These are phyloP conservation scores for Microcyclosporella mali DNA, from an alignment of 2,329 filamentous ascomycete genomes.

Conservation along the genomic window DNA sequence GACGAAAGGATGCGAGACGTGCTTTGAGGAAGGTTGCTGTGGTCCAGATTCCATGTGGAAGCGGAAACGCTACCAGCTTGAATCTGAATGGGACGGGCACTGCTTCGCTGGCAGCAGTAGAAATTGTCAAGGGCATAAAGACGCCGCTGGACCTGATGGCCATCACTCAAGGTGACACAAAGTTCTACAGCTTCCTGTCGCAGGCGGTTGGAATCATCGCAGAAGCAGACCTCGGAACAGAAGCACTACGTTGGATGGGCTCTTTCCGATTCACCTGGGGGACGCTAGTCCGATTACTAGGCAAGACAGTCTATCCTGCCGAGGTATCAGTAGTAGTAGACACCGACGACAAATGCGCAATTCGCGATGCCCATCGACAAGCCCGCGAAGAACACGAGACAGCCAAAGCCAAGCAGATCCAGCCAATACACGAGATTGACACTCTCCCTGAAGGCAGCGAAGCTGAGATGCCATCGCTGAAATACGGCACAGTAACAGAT, in stretches of 20 bases:
- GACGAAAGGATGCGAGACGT: slow-evolving; percentile 64
- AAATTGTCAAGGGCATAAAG: slow-evolving; percentile 79
- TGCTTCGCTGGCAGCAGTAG: slow-evolving; percentile 69
- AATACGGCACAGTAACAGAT: slow-evolving; percentile 74
- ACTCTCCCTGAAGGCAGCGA: slow-evolving; percentile 14
- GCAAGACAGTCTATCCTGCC: slow-evolving; percentile 76
- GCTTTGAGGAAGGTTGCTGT: slow-evolving; percentile 75
- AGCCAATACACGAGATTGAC: slow-evolving; percentile 11
- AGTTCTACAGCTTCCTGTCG: slow-evolving; percentile 80
- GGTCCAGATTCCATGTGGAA: slow-evolving; percentile 83
- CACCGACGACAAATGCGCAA: slow-evolving; percentile 64
- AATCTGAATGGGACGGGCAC: slow-evolving; percentile 79
- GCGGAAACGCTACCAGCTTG: slow-evolving; percentile 87
- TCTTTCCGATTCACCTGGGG: slow-evolving; percentile 77
- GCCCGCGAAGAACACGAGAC: slow-evolving; percentile 24
- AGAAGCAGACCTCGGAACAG: slow-evolving; percentile 82
- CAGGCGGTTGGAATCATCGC: slow-evolving; percentile 86
- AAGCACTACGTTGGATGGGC: slow-evolving; percentile 91
- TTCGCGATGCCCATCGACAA: slow-evolving; percentile 64
- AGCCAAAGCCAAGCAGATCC: slow-evolving; percentile 22
- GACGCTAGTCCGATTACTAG: slow-evolving; percentile 68
- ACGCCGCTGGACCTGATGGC: slow-evolving; percentile 81
- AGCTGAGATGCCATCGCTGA: slow-evolving; percentile 56
- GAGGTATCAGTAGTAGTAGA: slow-evolving; percentile 82
- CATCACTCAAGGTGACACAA: slow-evolving; percentile 70